Percentiles rank a stretch among this genome's conserved stretches.
Conservation (phyloP, 2,329 filamentous ascomycete species). For the Bipolaris sorokiniana region DNA sequence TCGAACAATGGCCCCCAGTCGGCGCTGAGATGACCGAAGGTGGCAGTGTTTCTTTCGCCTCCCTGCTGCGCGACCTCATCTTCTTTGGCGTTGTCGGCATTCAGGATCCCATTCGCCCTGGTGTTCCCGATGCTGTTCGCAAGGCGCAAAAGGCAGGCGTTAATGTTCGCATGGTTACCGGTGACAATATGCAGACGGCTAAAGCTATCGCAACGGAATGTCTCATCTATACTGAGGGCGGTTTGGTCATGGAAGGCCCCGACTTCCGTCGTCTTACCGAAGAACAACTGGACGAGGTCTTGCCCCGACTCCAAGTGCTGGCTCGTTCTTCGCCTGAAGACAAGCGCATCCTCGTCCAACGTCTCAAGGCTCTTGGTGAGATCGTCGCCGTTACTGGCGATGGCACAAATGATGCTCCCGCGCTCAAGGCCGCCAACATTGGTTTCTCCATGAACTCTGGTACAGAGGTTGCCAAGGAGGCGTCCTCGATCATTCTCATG, state of each 20-base stretch:
- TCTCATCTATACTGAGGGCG: constrained; percentile 79
- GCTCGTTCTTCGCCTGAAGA: constrained; percentile 95
- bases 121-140: constrained; percentile 82
- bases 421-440: constrained; percentile 96
- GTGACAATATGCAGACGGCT: constrained; percentile 94
- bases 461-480: constrained; percentile 93
- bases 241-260: constrained; percentile 82
- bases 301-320: constrained; percentile 83
- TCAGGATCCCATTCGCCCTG: constrained; percentile 91
- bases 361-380: constrained; percentile 86
- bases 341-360: constrained; percentile 93
- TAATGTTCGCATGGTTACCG: constrained; percentile 94
- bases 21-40: constrained; percentile 27
- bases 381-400: constrained; percentile 98
- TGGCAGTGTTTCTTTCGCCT: constrained; percentile 29
- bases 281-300: constrained; percentile 77
- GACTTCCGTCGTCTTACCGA: constrained; percentile 86
- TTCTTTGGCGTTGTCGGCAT: constrained; percentile 91
- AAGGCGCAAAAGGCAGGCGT: constrained; percentile 92
- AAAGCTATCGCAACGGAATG: constrained; percentile 97
- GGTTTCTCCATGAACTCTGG: constrained; percentile 95
- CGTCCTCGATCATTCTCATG: constrained; percentile 94
- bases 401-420: constrained; percentile 95
- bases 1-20: constrained; percentile 44
- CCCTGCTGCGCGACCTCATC: constrained; percentile 61